A percentile compares a stretch with the other conserved stretches of the same genome.
These are phyloP conservation scores for Barnettozyma wickerhamii DNA, from an alignment of 805 yeast species.

Conservation along the genomic window DNA sequence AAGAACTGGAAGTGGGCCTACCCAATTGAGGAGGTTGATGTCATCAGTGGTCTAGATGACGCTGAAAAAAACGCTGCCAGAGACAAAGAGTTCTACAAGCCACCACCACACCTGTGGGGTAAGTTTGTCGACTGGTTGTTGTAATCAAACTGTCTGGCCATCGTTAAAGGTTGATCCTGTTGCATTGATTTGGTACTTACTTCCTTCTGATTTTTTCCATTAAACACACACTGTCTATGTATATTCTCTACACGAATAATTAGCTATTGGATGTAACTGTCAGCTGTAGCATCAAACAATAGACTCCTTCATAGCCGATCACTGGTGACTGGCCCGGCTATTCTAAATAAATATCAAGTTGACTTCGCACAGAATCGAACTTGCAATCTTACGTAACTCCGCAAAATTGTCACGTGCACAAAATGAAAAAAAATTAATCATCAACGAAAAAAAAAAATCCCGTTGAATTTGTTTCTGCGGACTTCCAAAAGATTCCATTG, in stretches of 20 bases:
- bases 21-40: constrained; percentile 57
- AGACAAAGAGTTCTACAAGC: constrained; percentile 12
- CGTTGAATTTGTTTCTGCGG: neutral
- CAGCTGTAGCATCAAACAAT: no score
- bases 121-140: constrained; percentile 22
- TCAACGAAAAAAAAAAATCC: neutral
- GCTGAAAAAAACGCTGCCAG: constrained; percentile 39
- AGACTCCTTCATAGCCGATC: no score
- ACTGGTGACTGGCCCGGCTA: no score
- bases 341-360: no score
- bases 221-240: no score
- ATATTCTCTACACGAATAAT: no score
- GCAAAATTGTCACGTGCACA: neutral
- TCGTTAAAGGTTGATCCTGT: neutral
- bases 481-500: neutral
- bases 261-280: no score
- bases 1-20: constrained; percentile 41
- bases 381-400: neutral
- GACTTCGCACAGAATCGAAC: neutral
- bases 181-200: neutral
- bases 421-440: no score
- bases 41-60: constrained; percentile 53
- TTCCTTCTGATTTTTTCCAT: no score
- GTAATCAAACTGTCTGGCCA: constrained; percentile 4
- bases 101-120: constrained; percentile 9